A percentile compares a stretch with the other conserved stretches of the same genome.
phyloP scores from a whole-genome alignment of 768 basidiomycete species.

The Cyclocybe cylindracea region DNA sequence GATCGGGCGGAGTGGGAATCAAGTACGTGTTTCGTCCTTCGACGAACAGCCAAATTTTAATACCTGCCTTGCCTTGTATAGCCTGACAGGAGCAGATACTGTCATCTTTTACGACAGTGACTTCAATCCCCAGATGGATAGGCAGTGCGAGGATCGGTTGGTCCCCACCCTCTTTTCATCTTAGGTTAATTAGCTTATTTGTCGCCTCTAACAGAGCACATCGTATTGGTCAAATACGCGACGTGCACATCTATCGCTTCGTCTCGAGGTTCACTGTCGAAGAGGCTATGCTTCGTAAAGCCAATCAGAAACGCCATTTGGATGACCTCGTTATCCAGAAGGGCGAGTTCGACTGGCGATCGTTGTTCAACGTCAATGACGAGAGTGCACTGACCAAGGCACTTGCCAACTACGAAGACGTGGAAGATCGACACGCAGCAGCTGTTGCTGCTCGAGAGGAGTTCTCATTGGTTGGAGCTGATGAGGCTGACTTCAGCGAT shows the following conservation, averaged over 20 bases:
- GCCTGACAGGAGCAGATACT: constrained; percentile 87
- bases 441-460: constrained; percentile 75
- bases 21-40: constrained; percentile 56
- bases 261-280: constrained; percentile 90
- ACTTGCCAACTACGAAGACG: constrained; percentile 85
- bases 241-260: constrained; percentile 96
- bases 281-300: constrained; percentile 94
- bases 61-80: constrained; percentile 23
- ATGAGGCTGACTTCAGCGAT: constrained; percentile 74
- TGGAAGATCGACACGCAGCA: constrained; percentile 84
- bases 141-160: constrained; percentile 92
- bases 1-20: constrained; percentile 89
- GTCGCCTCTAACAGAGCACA: constrained; percentile 64
- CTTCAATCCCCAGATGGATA: constrained; percentile 97
- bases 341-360: constrained; percentile 94
- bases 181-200: background rate
- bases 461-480: constrained; percentile 70
- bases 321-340: constrained; percentile 91
- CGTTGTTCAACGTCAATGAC: constrained; percentile 61
- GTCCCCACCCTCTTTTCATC: constrained; percentile 15
- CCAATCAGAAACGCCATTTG: constrained; percentile 94
- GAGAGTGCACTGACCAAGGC: constrained; percentile 68
- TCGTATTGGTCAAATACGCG: constrained; percentile 96
- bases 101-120: constrained; percentile 98
- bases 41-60: constrained; percentile 5